Evolutionary conservation across 2,329 filamentous ascomycete species (phyloP).

Genomic region (Xylariaceae sp.): DNA sequence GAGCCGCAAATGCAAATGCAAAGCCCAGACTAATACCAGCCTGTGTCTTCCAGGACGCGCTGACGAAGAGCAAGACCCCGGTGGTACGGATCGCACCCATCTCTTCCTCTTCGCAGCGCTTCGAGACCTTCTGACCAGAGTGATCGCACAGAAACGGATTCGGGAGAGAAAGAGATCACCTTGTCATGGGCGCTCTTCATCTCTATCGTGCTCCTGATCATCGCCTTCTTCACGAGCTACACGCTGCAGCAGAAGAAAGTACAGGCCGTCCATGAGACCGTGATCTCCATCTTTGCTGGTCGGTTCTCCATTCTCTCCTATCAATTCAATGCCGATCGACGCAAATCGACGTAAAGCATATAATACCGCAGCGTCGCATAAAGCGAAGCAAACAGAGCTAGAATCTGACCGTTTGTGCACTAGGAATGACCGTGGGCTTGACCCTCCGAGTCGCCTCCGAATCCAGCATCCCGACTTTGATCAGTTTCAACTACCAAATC

Average conservation of each 20-base stretch:
- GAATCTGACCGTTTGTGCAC: slow-evolving; percentile 12
- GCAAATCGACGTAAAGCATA: background rate
- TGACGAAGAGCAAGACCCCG: slow-evolving; percentile 43
- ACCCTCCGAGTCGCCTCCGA: slow-evolving; percentile 76
- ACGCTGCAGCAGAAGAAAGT: slow-evolving; percentile 94
- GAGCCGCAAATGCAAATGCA: background rate
- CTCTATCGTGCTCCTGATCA: slow-evolving; percentile 86
- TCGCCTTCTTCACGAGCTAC: slow-evolving; percentile 95
- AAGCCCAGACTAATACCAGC: slow-evolving; percentile 3
- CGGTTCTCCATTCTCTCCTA: slow-evolving; percentile 6
- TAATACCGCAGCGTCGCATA: too few relatives aligned
- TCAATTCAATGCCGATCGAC: background rate
- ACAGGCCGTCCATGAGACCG: slow-evolving; percentile 95
- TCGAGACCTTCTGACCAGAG: slow-evolving; percentile 21
- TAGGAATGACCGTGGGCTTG: slow-evolving; percentile 92
- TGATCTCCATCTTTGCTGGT: slow-evolving; percentile 97
- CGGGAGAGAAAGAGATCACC: slow-evolving; percentile 87
- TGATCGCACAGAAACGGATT: slow-evolving; percentile 59
- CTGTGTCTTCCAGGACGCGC: slow-evolving; percentile 36
- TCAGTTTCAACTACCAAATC: slow-evolving; percentile 98
- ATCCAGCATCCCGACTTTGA: slow-evolving; percentile 79
- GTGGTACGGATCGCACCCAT: slow-evolving; percentile 35
- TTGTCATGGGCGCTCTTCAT: slow-evolving; percentile 98
- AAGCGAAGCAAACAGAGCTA: slow-evolving; percentile 5
- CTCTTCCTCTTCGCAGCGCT: slow-evolving; percentile 10